Conservation (phyloP, 371 early-diverging fungal species). For the Mucor plumbeus region DNA sequence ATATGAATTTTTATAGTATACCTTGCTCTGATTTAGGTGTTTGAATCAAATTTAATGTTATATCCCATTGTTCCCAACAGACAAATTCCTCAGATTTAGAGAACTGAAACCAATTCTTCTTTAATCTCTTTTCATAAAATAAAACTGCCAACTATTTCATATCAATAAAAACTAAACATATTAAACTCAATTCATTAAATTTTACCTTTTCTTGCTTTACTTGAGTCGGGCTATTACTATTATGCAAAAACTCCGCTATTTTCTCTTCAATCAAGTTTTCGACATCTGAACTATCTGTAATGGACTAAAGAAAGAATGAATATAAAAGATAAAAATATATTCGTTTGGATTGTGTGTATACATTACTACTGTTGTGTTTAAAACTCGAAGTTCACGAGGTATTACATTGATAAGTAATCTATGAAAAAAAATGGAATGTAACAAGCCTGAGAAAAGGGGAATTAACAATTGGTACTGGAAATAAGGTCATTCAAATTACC, state of each 20-base stretch:
- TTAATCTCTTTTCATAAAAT: slow-evolving; percentile 81
- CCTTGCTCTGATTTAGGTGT: slow-evolving; percentile 69
- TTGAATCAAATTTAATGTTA: slow-evolving; percentile 63
- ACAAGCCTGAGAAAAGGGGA: slow-evolving; percentile 52
- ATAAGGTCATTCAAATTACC: slow-evolving; percentile 42
- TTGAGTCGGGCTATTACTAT: slow-evolving; percentile 30
- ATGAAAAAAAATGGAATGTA: slow-evolving; percentile 89
- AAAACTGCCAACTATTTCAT: slow-evolving; percentile 58
- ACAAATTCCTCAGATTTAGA: slow-evolving; percentile 79
- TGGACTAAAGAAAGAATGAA: slow-evolving; percentile 28
- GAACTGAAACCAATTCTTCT: slow-evolving; percentile 80
- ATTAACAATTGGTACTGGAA: neutral
- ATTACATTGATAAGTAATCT: slow-evolving; percentile 75
- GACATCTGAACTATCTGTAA: slow-evolving; percentile 45
- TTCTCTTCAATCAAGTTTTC: slow-evolving; percentile 50
- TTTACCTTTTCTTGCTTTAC: slow-evolving; percentile 49
- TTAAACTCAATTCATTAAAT: neutral
- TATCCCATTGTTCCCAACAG: slow-evolving; percentile 91
- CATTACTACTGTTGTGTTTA: slow-evolving; percentile 74
- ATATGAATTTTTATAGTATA: slow-evolving; percentile 24
- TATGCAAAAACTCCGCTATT: slow-evolving; percentile 43
- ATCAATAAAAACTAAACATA: neutral
- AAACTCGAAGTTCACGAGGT: slow-evolving; percentile 74
- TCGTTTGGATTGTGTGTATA: neutral
- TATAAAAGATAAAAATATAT: neutral